Base-by-base conservation (phyloP, 352 stramenopile species). In the Saprolegnia diclina region DNA sequence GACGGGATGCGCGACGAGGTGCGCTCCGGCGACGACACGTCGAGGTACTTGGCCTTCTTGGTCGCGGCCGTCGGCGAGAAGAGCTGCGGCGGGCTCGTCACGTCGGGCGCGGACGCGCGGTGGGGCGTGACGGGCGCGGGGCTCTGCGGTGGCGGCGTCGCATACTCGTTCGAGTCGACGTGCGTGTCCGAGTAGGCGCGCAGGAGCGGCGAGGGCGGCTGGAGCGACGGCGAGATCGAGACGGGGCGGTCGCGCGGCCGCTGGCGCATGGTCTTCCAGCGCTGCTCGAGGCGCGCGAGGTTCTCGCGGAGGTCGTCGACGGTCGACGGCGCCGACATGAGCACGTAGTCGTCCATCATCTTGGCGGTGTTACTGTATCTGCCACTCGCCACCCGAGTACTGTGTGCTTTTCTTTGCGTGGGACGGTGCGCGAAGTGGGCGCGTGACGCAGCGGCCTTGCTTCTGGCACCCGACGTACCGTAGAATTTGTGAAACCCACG, bases 251-350 rank as follows among this genome's bases (percentile, higher is more conserved):
- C 19, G 29, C 29, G 53, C 24, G 24, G 24, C 16, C 53, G 42
- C 22, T 59, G 45, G 22, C 63, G 48, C 38, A 69, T 69, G 11
- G 63, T n/a, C 53, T 69, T 69, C 63, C 63, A 69, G 21, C 63
- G 45, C 44, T 61, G 44, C 37, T 69, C 63, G 5, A 69, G 53
- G 19, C 63, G 63, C 48, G 16, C 24, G 21, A 69, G 42, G 53
- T 24, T 69, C 19, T 59, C 53, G 13, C 63, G 45, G 4, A 69
- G 38, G 21, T 69, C 42, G 22, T 59, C 38, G 22, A 69, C 63
- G 42, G 16, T 69, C 13, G 63, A 69, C 45, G 63, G 38, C 19
- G 63, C 45, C 10, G 42, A 63, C 63, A 63, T 69, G 38, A 69
- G 53, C 48, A n/a, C 45, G 29, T 69, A 59, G 50, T 69, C 50